Evolutionary conservation across 441 rosid species (phyloP), one percentile per base, ranked within the genome.

Genomic region (Populus hybrid): DNA sequence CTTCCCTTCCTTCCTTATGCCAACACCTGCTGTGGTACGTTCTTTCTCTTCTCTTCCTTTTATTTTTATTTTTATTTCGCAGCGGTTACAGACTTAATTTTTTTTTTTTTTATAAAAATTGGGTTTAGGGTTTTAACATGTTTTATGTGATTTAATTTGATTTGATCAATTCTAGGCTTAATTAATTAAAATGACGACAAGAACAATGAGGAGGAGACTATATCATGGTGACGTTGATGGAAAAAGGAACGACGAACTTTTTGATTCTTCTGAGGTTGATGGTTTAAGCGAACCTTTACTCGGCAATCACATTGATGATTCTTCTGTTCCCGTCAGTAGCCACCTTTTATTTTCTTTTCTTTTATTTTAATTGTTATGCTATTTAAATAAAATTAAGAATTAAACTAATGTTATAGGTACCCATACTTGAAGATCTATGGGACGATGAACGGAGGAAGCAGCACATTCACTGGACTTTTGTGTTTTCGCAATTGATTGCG

Each of bases 201-300:
- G 84, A 42, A 86, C 89, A 24, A 29, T 95, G 84, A 87, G 99
- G 82, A 88, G 97, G 71, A 84, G 97, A 72, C 93, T 91, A 71
- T 89, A 90, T 81, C 95, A 95, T 20, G 93, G 92, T 74, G 94
- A 94, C 83, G 88, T 90, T 67, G 94, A 87, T 83, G 92, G 94
- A 64, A 86, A 84, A 64, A 76, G 82, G 81, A 73, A 45, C 53
- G 53, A 83, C 61, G 98, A 90, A 79, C 87, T 85, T 67, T 84
- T 82, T 79, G 92, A 88, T 53, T 75, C 84, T 16, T 85, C 93
- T 20, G 89, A 84, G 14, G 73, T 82, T 69, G 95, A 90, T 77
- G 84, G 88, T 76, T 82, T 94, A 70, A 83, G 78, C 7, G 97
- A 95, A 76, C 99, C 98, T 50, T 78, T 95, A 78, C 86, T 93